Conservation (phyloP, 164 flowering plant genomes). For the Vitis amurensis region DNA sequence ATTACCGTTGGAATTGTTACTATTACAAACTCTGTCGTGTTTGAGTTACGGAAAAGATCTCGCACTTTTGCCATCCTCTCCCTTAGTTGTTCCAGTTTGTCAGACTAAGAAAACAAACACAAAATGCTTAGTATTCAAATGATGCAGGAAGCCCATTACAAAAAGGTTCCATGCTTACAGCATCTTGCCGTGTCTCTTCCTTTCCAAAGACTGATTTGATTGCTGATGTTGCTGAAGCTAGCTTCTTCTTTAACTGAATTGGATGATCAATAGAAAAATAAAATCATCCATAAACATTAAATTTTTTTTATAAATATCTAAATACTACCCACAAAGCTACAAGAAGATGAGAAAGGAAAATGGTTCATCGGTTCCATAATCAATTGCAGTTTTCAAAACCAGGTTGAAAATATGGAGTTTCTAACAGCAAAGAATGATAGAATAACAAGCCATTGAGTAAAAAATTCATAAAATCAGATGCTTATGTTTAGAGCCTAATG, state of each 20-base stretch:
- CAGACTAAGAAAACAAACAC: slow-evolving; percentile 41
- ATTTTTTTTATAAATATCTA: too few species aligned
- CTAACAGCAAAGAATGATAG: too few species aligned
- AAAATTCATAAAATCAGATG: too few species aligned
- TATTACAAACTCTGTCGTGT: slow-evolving; percentile 82
- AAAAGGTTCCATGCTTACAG: slow-evolving; percentile 54
- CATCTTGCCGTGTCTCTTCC: slow-evolving; percentile 49
- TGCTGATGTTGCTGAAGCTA: slow-evolving; percentile 82
- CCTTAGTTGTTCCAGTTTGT: slow-evolving; percentile 77
- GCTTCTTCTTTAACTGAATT: slow-evolving; percentile 70
- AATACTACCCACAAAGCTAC: too few species aligned
- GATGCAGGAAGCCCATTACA: neutral
- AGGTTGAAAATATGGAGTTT: too few species aligned
- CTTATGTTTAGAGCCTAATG: too few species aligned
- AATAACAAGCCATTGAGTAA: too few species aligned
- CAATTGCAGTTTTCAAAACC: too few species aligned
- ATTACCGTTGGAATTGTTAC: slow-evolving; percentile 94
- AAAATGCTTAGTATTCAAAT: neutral
- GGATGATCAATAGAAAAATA: neutral
- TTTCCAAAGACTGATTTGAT: slow-evolving; percentile 83
- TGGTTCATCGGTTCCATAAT: too few species aligned
- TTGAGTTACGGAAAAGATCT: slow-evolving; percentile 75
- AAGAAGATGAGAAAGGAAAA: neutral
- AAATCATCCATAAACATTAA: neutral
- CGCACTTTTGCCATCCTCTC: slow-evolving; percentile 89